phyloP scores from a whole-genome alignment of 73 alveolate species.

The Durusdinium trenchii region DNA sequence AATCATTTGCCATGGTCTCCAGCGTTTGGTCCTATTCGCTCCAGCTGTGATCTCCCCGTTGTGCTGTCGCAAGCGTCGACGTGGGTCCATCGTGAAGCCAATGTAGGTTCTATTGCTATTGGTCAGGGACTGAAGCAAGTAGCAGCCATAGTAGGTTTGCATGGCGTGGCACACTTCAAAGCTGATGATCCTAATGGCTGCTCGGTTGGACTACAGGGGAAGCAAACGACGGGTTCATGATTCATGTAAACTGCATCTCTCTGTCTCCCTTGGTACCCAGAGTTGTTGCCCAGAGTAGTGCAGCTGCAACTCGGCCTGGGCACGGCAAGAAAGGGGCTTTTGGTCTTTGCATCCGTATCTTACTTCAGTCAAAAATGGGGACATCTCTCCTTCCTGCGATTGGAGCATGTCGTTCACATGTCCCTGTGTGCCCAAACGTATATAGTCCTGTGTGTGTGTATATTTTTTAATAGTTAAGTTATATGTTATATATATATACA shows the following conservation, averaged over 20 bases:
- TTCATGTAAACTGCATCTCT: not conserved
- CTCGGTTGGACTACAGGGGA: no score
- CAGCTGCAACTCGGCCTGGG: conserved; percentile 82
- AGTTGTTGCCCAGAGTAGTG: conserved; percentile 76
- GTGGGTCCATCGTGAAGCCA: conserved; percentile 89
- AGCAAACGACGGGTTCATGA: no score
- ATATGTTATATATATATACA: no score
- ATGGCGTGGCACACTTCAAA: not conserved
- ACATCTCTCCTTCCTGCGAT: no score
- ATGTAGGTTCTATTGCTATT: conserved; percentile 67
- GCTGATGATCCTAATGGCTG: no score
- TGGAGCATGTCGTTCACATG: no score
- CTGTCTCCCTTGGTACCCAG: not conserved
- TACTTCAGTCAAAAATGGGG: no score
- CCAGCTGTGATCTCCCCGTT: conserved; percentile 92
- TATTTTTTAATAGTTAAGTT: no score
- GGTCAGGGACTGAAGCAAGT: conserved; percentile 69
- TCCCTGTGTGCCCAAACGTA: no score
- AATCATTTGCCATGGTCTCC: conserved; percentile 92
- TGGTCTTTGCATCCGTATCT: no score
- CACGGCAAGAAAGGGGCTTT: not conserved
- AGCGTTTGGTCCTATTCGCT: conserved; percentile 41
- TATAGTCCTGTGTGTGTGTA: no score
- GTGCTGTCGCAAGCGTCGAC: conserved; percentile 87
- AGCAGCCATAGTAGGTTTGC: conserved; percentile 82